These are phyloP conservation scores for Vigna unguiculata DNA, from an alignment of 306 rosid genomes.

Conservation along the genomic window DNA sequence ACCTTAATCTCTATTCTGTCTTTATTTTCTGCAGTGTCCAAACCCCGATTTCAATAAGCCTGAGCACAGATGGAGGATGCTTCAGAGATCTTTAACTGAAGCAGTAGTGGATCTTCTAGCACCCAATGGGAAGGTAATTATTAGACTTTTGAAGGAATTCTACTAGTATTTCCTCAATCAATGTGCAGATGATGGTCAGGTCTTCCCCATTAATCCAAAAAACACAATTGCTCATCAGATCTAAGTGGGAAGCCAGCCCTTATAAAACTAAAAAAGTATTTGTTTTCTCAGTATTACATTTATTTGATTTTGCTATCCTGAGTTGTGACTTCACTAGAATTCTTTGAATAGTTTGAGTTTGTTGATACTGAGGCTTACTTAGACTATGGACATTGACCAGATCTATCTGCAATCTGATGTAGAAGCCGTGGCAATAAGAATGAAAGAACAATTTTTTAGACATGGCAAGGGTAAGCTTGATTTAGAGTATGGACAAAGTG, in stretches of 20 bases:
- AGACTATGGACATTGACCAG: conserved; percentile 50
- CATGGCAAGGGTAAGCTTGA: conserved; percentile 74
- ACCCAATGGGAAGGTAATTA: conserved; percentile 71
- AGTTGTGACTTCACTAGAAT: background rate
- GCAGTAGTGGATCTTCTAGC: conserved; percentile 75
- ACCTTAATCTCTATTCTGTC: conserved; percentile 25
- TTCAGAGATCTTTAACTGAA: conserved; percentile 81
- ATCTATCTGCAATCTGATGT: conserved; percentile 92
- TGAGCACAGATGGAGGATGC: conserved; percentile 91
- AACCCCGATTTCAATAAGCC: conserved; percentile 92
- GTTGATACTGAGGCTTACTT: conserved; percentile 13
- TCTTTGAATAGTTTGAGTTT: conserved; percentile 32
- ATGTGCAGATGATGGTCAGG: conserved; percentile 3
- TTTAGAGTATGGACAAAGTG: conserved; percentile 53
- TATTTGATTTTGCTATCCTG: background rate
- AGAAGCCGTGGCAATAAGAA: conserved; percentile 71
- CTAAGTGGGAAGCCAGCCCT: conserved; percentile 6
- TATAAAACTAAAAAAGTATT: no score
- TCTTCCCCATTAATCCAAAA: background rate
- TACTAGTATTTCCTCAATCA: conserved; percentile 23
- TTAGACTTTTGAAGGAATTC: conserved; percentile 24
- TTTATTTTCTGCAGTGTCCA: conserved; percentile 66
- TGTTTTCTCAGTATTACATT: background rate
- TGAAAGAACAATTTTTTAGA: conserved; percentile 73
- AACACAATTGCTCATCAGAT: conserved; percentile 17